phyloP scores from a whole-genome alignment of 2,329 filamentous ascomycete genomes.

The Phaeoacremonium minimum region DNA sequence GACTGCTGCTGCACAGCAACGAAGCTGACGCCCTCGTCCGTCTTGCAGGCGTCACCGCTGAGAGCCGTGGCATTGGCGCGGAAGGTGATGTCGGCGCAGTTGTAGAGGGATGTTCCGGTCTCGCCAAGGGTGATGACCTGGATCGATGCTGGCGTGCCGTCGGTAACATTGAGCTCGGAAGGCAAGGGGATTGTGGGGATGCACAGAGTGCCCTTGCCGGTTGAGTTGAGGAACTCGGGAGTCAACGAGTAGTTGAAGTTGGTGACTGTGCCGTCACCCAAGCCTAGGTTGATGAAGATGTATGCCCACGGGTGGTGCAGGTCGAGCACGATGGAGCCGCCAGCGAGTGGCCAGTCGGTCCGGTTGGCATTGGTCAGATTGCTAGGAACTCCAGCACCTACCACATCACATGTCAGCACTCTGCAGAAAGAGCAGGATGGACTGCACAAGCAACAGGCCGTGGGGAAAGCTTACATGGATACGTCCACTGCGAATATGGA shows the following conservation, averaged over 20 bases:
- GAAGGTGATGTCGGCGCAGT: slow-evolving; percentile 73
- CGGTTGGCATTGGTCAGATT: slow-evolving; percentile 32
- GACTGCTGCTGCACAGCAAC: slow-evolving; percentile 22
- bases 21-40: slow-evolving; percentile 48
- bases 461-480: slow-evolving; percentile 40
- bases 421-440: not conserved
- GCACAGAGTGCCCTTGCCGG: slow-evolving; percentile 62
- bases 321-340: slow-evolving; percentile 41
- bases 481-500: slow-evolving; percentile 46
- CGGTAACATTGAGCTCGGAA: slow-evolving; percentile 39
- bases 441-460: not conserved
- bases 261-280: slow-evolving; percentile 36
- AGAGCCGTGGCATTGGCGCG: slow-evolving; percentile 42
- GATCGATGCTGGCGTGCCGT: slow-evolving; percentile 61
- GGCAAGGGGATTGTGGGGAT: slow-evolving; percentile 55
- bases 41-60: slow-evolving; percentile 48
- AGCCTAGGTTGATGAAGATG: slow-evolving; percentile 48
- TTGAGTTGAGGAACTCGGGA: slow-evolving; percentile 53
- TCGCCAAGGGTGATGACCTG: slow-evolving; percentile 65
- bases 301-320: slow-evolving; percentile 50
- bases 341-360: slow-evolving; percentile 49
- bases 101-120: slow-evolving; percentile 60
- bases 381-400: slow-evolving; percentile 43
- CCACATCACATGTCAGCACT: slow-evolving; percentile 1
- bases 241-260: slow-evolving; percentile 69